phyloP scores from a whole-genome alignment of 208 protist species.

The Sergeia podlipaevii region DNA sequence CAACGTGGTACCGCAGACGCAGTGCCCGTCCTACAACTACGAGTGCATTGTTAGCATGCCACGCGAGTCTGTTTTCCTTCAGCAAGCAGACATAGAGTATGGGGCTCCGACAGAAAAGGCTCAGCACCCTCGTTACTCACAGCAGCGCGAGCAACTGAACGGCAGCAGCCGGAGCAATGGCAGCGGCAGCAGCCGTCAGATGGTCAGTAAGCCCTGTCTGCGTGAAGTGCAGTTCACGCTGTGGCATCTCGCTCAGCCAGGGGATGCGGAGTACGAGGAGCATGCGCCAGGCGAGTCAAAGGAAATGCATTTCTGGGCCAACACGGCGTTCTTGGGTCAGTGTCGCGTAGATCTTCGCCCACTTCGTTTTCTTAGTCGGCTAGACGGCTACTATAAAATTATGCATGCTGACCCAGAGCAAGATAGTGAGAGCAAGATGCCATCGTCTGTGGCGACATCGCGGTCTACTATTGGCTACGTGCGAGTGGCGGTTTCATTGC shows the following conservation, averaged over 20 bases:
- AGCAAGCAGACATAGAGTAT: constrained; percentile 20
- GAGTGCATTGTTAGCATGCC: constrained; percentile 67
- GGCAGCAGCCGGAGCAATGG: not conserved
- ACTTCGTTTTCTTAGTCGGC: constrained; percentile 50
- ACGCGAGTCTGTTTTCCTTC: too few species aligned
- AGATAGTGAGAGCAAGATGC: not conserved
- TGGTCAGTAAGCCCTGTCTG: constrained; percentile 18
- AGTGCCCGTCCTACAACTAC: constrained; percentile 69
- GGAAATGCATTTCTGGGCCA: constrained; percentile 66
- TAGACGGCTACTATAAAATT: constrained; percentile 80
- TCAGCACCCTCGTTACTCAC: not conserved
- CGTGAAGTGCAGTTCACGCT: constrained; percentile 49
- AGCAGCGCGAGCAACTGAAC: not conserved
- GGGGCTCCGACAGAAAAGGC: constrained; percentile 15
- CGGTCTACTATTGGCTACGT: constrained; percentile 57
- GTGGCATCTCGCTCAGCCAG: constrained; percentile 27
- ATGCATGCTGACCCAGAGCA: constrained; percentile 9
- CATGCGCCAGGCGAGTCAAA: constrained; percentile 3
- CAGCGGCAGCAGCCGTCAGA: not conserved
- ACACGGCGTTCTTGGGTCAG: constrained; percentile 55
- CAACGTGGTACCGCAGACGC: constrained; percentile 26
- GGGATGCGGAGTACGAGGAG: constrained; percentile 2
- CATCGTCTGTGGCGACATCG: constrained; percentile 16
- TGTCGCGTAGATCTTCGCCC: constrained; percentile 72
- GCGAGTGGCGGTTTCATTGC: constrained; percentile 48